A percentile compares a stretch with the other conserved stretches of the same genome.
phyloP scores from a whole-genome alignment of 805 yeast species.

The Maudiozyma turicensis region DNA sequence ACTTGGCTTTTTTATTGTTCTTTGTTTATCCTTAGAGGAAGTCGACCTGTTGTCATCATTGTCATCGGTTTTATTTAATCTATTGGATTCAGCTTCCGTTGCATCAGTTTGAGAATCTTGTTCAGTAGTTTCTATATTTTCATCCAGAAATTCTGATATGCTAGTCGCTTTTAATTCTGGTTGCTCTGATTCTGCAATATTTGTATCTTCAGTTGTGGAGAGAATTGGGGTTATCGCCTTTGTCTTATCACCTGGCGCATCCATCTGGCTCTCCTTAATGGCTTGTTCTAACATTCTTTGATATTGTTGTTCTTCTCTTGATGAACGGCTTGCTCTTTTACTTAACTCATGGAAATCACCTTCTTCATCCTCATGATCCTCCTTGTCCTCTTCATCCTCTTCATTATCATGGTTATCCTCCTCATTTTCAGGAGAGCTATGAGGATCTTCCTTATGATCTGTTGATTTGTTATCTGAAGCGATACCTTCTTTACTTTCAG shows the following conservation, averaged over 20 bases:
- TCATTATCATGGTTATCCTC: slow-evolving; percentile 11
- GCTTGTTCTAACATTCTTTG: slow-evolving; percentile 35
- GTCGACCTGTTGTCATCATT: not conserved
- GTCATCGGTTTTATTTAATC: not conserved
- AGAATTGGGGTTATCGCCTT: not conserved
- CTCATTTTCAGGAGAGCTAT: not conserved
- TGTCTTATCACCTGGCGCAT: not conserved
- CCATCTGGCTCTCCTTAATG: slow-evolving; percentile 29
- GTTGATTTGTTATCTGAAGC: not conserved
- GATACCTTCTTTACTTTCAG: not conserved
- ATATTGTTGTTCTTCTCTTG: slow-evolving; percentile 36
- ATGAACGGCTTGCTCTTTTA: slow-evolving; percentile 31
- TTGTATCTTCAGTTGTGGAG: no score
- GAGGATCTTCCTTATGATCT: not conserved
- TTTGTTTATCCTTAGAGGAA: not conserved
- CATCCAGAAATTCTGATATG: not conserved
- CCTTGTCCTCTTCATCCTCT: not conserved
- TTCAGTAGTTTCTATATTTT: not conserved
- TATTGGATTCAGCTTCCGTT: not conserved
- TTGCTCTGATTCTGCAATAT: not conserved
- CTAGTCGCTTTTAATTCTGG: no score
- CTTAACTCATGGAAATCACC: slow-evolving; percentile 6
- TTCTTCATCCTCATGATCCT: not conserved
- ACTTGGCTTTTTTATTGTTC: not conserved
- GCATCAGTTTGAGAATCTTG: not conserved